Evolutionary conservation across 2,329 filamentous ascomycete genomes (phyloP), one percentile per base, ranked within the genome.

Genomic region (Ascomycota sp.): DNA sequence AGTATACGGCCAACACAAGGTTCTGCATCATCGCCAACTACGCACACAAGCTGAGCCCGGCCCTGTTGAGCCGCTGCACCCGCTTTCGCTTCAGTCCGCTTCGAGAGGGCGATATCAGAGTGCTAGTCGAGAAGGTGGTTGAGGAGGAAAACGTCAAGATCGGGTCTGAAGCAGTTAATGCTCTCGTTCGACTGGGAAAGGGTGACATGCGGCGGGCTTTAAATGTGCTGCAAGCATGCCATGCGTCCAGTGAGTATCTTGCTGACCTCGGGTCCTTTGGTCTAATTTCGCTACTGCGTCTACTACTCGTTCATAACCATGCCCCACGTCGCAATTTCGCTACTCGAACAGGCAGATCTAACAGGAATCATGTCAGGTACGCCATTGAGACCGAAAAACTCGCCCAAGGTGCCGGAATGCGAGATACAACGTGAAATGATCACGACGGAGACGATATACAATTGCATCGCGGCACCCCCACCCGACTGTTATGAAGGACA

Each of bases 21-120:
- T 98, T 98, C 57, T 95, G 86, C 57, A 82, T 98, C 47, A 95
- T 98, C 42, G 89, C 89, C 42, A 98, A 98, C 56, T 98, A 98
- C 54, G 89, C 89, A 20, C 89, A 98, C 59, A 98, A 98, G 54
- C 71, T 98, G 24, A 91, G 82, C 9, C 86, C 89, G 0, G 89
- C 89, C 0, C 62, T 98, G 26, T 61, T 98, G 31, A 95, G 86
- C 29, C 65, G 89, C 43, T 98, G 89, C 55, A 98, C 89, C 8
- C 65, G 89, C 23, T 98, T 98, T 52, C 66, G 89, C 21, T 98
- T 98, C 55, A 92, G 81, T 40, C 89, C 89, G 8, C 59, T 98
- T 32, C 92, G 92, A 50, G 80, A 93, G 43, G 60, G 52, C 6
- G 89, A 95, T 48, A 94, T 98, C 35, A 63, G 81, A 30, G 63